These are phyloP conservation scores for Fusarium pininemorale DNA, from an alignment of 2,329 filamentous ascomycete genomes.

Conservation along the genomic window DNA sequence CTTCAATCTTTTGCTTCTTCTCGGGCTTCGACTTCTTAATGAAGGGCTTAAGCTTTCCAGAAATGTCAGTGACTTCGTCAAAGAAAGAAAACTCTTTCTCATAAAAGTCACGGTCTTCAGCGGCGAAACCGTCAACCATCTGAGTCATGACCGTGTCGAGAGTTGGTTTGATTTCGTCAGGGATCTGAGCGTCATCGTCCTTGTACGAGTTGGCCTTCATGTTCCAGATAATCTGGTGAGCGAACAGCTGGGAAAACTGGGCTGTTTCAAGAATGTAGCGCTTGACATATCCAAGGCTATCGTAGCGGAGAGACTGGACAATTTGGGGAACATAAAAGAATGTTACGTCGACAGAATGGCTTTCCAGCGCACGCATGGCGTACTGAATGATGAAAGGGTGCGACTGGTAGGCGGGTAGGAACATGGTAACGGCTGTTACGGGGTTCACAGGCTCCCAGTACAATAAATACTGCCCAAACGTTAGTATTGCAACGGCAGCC, in stretches of 20 bases:
- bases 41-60: slow-evolving; percentile 91
- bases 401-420: slow-evolving; percentile 88
- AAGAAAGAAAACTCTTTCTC: slow-evolving; percentile 98
- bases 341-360: slow-evolving; percentile 93
- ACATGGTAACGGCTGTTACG: slow-evolving; percentile 91
- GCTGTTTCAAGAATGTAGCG: slow-evolving; percentile 97
- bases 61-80: slow-evolving; percentile 93
- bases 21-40: slow-evolving; percentile 93
- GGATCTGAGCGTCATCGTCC: slow-evolving; percentile 89
- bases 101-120: slow-evolving; percentile 84
- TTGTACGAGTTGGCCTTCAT: slow-evolving; percentile 99
- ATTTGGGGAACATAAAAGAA: slow-evolving; percentile 99
- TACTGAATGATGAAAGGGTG: slow-evolving; percentile 96
- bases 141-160: slow-evolving; percentile 89
- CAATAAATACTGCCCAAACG: slow-evolving; percentile 73
- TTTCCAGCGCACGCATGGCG: slow-evolving; percentile 93
- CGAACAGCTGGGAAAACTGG: slow-evolving; percentile 96
- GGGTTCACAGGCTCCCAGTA: slow-evolving; percentile 95
- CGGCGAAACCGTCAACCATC: slow-evolving; percentile 83
- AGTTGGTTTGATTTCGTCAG: slow-evolving; percentile 91
- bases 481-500: slow-evolving; percentile 20
- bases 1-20: slow-evolving; percentile 99
- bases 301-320: slow-evolving; percentile 93
- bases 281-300: slow-evolving; percentile 92
- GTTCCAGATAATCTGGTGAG: slow-evolving; percentile 99